A percentile compares a stretch with the other conserved stretches of the same genome.
phyloP scores from a whole-genome alignment of 768 basidiomycete species.

The Russula emetica region DNA sequence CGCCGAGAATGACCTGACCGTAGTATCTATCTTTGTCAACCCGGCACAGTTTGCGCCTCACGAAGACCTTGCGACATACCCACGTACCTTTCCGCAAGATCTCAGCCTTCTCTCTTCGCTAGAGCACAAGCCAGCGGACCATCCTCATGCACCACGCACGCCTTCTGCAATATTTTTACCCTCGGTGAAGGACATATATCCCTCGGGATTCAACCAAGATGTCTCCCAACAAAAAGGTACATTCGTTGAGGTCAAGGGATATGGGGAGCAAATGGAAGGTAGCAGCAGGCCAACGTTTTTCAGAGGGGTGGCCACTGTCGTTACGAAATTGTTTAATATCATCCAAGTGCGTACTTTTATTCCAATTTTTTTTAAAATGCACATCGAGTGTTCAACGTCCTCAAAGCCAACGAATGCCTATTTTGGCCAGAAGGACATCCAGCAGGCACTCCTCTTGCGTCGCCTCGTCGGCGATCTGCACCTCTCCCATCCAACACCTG shows the following conservation, averaged over 20 bases:
- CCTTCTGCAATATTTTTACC: constrained; percentile 79
- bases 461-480: constrained; percentile 76
- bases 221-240: constrained; percentile 73
- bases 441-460: constrained; percentile 85
- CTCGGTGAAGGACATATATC: constrained; percentile 80
- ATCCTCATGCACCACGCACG: constrained; percentile 35
- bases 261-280: constrained; percentile 92
- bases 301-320: constrained; percentile 91
- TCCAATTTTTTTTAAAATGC: neutral
- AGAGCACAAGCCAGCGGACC: constrained; percentile 25
- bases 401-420: constrained; percentile 88
- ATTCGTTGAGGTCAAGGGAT: constrained; percentile 89
- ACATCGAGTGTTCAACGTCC: constrained; percentile 9
- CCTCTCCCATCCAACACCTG: constrained; percentile 66
- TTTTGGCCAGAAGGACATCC: constrained; percentile 98
- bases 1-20: constrained; percentile 73
- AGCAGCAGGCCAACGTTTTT: constrained; percentile 84
- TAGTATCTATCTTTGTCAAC: constrained; percentile 96
- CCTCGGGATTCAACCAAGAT: constrained; percentile 82
- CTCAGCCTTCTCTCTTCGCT: constrained; percentile 53
- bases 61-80: constrained; percentile 90
- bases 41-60: constrained; percentile 96
- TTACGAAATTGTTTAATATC: constrained; percentile 91
- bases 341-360: constrained; percentile 60
- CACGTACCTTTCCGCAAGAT: constrained; percentile 77